Base-by-base conservation (phyloP, 2,329 filamentous ascomycete species). In the Neoascochyta sp. region DNA sequence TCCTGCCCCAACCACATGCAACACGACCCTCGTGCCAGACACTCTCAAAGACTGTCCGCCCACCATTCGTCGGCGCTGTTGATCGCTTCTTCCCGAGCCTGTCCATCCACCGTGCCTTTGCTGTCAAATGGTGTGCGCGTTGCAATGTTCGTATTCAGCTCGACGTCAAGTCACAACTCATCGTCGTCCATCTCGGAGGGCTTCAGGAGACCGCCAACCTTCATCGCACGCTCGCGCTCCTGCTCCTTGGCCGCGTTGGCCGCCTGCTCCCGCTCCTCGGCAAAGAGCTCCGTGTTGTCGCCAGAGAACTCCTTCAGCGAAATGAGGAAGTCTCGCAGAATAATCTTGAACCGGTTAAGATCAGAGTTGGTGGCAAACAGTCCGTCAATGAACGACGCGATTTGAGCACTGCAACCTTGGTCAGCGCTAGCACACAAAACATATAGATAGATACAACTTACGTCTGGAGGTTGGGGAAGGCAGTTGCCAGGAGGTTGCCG, bases 271-370 rank as follows among this genome's bases (percentile, higher is more conserved):
- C 94, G 88, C 64, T 98, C 92, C 36, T 95, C 89, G 4, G 85
- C 80, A 65, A 84, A 98, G 7, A 98, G 75, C 58, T 98, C 92
- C 1, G 90, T 80, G 52, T 96, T 95, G 66, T 98, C 92, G 29
- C 86, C 92, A 1, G 87, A 81, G 54, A 96, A 98, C 66, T 98
- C 93, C 68, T 95, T 95, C 49, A 98, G 73, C 13, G 89, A 93
- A 53, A 98, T 94, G 48, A 98, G 70, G 77, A 98, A 98, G 67
- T 98, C 92, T 46, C 92, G 87, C 29, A 98, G 72, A 54, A 93
- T 88, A 32, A 95, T 79, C 63, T 95, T 94, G 81, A 98, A 98
- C 62, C 88, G 88, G 59, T 86, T 85, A 45, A 93, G 81, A 55
- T 94, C 85, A 34, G 83, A 85, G 62, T 95, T 96, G 47, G 86